These are phyloP conservation scores for Fraxinus sp. DNA, from an alignment of 305 asterid genomes.

Conservation along the genomic window DNA sequence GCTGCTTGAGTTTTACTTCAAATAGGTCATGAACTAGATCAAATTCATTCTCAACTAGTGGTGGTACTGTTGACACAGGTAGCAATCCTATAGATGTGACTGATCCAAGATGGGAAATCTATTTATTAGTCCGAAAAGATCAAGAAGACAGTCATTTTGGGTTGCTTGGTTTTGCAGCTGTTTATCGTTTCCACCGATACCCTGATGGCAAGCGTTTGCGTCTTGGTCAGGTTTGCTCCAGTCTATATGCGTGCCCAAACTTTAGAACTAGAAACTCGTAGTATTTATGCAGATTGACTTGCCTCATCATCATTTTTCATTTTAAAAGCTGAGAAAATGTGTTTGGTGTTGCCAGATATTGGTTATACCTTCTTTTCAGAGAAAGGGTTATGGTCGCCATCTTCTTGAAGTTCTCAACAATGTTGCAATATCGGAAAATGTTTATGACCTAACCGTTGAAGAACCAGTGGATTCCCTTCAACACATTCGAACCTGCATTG, in stretches of 20 bases:
- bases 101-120: conserved; percentile 87
- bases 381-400: conserved; percentile 70
- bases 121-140: conserved; percentile 47
- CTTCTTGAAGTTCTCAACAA: conserved; percentile 64
- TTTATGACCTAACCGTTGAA: conserved; percentile 78
- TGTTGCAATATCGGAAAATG: conserved; percentile 60
- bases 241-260: background rate
- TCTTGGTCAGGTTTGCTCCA: conserved; percentile 73
- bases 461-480: conserved; percentile 90
- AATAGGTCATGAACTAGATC: background rate
- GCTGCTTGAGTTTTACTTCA: background rate
- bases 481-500: conserved; percentile 70
- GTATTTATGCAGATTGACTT: background rate
- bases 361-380: conserved; percentile 73
- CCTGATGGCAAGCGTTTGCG: conserved; percentile 69
- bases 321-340: conserved; percentile 9
- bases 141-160: conserved; percentile 37
- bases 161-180: conserved; percentile 75
- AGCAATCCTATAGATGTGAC: conserved; percentile 88
- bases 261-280: background rate
- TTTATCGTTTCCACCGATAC: conserved; percentile 69
- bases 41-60: background rate
- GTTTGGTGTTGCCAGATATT: conserved; percentile 57
- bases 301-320: conserved; percentile 6
- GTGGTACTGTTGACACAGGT: conserved; percentile 50